Evolutionary conservation across 768 basidiomycete genomes (phyloP).

Genomic region (Russula lepida): DNA sequence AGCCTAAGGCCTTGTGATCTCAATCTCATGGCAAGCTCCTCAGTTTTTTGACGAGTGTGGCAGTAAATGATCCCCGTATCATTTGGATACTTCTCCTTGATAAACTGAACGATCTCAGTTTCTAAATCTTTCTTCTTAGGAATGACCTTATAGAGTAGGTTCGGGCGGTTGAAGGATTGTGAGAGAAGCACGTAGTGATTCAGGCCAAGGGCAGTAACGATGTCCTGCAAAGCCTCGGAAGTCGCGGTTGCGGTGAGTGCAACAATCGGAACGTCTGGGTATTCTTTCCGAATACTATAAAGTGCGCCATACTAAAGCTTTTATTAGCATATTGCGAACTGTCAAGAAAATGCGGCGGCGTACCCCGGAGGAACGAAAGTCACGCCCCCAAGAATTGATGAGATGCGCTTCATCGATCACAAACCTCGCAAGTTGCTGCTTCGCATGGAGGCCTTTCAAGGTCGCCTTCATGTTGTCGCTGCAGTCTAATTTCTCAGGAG

Average conservation of each 20-base stretch:
- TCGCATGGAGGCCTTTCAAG: constrained; percentile 48
- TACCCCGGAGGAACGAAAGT: constrained; percentile 55
- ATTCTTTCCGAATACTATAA: constrained; percentile 56
- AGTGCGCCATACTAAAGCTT: constrained; percentile 27
- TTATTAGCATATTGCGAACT: not conserved
- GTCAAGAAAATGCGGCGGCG: not conserved
- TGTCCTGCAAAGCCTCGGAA: constrained; percentile 65
- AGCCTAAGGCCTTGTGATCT: constrained; percentile 48
- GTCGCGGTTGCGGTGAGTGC: constrained; percentile 96
- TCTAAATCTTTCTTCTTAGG: constrained; percentile 39
- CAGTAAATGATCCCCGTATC: constrained; percentile 86
- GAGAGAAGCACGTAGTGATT: constrained; percentile 48
- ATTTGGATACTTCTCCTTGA: constrained; percentile 46
- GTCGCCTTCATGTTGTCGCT: constrained; percentile 48
- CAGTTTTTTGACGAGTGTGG: constrained; percentile 60
- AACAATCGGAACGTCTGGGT: constrained; percentile 82
- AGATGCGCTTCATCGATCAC: constrained; percentile 97
- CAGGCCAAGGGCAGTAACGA: constrained; percentile 62
- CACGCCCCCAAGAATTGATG: constrained; percentile 89
- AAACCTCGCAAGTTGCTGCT: constrained; percentile 67
- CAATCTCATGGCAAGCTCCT: constrained; percentile 67
- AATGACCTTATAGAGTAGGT: constrained; percentile 68
- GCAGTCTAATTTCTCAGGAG: constrained; percentile 79
- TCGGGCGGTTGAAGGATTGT: constrained; percentile 92
- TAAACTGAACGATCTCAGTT: constrained; percentile 59